Evolutionary conservation across 805 yeast genomes (phyloP), one percentile per base, ranked within the genome.

Genomic region (Candida tibetensis): DNA sequence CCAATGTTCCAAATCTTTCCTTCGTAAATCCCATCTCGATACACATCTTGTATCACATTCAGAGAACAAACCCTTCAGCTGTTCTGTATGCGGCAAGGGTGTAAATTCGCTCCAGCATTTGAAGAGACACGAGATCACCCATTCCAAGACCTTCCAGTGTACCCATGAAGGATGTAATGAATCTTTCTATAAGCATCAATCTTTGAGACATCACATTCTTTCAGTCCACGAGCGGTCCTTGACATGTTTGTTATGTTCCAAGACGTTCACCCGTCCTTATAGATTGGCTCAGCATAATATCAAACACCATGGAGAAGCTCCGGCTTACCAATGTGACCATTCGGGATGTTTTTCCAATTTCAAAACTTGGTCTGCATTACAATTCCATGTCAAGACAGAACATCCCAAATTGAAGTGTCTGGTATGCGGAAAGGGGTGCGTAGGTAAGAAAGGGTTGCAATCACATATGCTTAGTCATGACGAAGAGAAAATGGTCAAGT

Each of bases 91-190:
- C 56, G 81, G 82, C 1, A 89, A 88, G 58, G 95, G 96, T 3
- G 82, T 85, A 36, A 82, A 81, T 36, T 74, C 95, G 0, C 58
- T 58, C 36, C 98, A 93, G 62, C 97, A 90, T 53, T 66, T 88
- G 40, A 77, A 73, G 44, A 72, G 96, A 37, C 99, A 93, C 58
- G 88, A 82, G 60, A 72, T 76, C 27, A 83, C 95, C 2, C 98
- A 93, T 57, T 78, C 79, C 3, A 65, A 58, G 37, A 76, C 87
- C 1, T 82, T 81, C 51, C 43, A 46, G 17, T 88, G 96, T 57
- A 50, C 72, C 2, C 66, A 72, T 46, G 81, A 72, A 17, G 77
- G 69, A 2, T 93, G 99, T 53, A 46, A 49, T 0, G 86, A 79
- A 47, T 58, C 79, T 0, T 91, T 88, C 52, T 76, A 80, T 52